Conservation (phyloP, 2,329 filamentous ascomycete species). For the Penicillium sp. region DNA sequence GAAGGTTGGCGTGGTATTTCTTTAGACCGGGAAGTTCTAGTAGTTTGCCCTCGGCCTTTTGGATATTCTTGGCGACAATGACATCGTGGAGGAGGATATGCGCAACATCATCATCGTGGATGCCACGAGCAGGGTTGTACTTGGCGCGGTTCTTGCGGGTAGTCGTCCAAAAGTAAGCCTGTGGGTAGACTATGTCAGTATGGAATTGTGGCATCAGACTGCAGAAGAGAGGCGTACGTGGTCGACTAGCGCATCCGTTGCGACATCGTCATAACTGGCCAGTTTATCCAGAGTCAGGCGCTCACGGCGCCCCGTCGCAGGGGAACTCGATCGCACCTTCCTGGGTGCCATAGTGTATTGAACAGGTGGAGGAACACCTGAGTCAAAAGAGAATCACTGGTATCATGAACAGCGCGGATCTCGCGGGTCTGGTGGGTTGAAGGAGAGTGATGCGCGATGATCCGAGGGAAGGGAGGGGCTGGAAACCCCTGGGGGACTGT, state of each 20-base stretch:
- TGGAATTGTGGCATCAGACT: not conserved
- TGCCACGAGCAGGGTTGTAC: constrained; percentile 76
- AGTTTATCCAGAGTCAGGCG: constrained; percentile 80
- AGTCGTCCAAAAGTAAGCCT: constrained; percentile 95
- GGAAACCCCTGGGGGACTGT: not conserved
- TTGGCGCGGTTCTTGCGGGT: constrained; percentile 90
- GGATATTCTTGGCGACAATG: constrained; percentile 67
- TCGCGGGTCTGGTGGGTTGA: not conserved
- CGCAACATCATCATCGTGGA: constrained; percentile 61
- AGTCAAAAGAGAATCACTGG: not conserved
- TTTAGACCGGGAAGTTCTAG: constrained; percentile 67
- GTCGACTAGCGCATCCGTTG: constrained; percentile 92
- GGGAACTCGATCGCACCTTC: constrained; percentile 27
- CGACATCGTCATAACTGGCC: constrained; percentile 87
- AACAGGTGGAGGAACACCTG: constrained; percentile 1
- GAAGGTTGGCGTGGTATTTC: constrained; percentile 64
- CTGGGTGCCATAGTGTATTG: constrained; percentile 35
- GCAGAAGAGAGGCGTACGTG: constrained; percentile 59
- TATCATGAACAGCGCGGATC: constrained; percentile 7
- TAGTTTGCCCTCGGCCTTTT: constrained; percentile 65
- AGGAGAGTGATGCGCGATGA: constrained; percentile 1
- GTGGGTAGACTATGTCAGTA: constrained; percentile 19
- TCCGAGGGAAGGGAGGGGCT: constrained; percentile 6
- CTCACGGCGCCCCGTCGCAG: constrained; percentile 49
- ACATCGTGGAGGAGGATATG: constrained; percentile 60